Conservation (phyloP, 1,284 basidiomycete genomes). For the Acaromyces ingoldii region DNA sequence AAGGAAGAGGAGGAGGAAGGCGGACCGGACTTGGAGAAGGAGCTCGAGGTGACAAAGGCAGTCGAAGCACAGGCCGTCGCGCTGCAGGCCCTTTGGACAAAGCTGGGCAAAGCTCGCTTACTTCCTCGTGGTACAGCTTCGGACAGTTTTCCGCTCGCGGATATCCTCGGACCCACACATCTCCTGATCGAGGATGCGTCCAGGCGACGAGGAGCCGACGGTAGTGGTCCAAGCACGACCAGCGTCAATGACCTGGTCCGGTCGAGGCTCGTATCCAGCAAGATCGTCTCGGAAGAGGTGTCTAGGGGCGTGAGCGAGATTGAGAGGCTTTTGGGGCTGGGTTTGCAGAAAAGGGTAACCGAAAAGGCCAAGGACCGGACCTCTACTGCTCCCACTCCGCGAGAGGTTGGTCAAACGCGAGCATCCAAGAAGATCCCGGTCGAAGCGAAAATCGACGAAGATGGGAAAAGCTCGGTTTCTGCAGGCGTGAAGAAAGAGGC, state of each 20-base stretch:
- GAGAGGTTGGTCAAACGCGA: no score
- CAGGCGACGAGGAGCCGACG: neutral
- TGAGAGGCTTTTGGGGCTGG: neutral
- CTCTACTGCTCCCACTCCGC: no score
- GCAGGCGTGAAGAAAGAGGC: neutral
- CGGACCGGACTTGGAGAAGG: slow-evolving; percentile 57
- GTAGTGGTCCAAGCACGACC: slow-evolving; percentile 7
- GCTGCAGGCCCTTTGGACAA: slow-evolving; percentile 24
- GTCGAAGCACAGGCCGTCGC: slow-evolving; percentile 24
- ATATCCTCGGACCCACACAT: slow-evolving; percentile 15
- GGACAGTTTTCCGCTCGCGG: slow-evolving; percentile 15
- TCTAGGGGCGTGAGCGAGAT: neutral
- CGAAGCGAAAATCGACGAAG: no score
- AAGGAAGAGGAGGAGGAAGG: slow-evolving; percentile 16
- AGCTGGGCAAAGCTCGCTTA: slow-evolving; percentile 36
- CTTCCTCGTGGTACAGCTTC: slow-evolving; percentile 14
- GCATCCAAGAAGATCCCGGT: no score
- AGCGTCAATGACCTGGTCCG: slow-evolving; percentile 62
- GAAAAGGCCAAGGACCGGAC: no score
- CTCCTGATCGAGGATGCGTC: slow-evolving; percentile 13
- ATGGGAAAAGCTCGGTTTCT: no score
- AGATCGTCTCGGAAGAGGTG: slow-evolving; percentile 40
- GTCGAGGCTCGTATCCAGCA: slow-evolving; percentile 70
- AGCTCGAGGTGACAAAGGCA: slow-evolving; percentile 68
- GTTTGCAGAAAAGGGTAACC: no score